Evolutionary conservation across 2,329 filamentous ascomycete species (phyloP).

Genomic region (Akanthomyces uredinophilus): DNA sequence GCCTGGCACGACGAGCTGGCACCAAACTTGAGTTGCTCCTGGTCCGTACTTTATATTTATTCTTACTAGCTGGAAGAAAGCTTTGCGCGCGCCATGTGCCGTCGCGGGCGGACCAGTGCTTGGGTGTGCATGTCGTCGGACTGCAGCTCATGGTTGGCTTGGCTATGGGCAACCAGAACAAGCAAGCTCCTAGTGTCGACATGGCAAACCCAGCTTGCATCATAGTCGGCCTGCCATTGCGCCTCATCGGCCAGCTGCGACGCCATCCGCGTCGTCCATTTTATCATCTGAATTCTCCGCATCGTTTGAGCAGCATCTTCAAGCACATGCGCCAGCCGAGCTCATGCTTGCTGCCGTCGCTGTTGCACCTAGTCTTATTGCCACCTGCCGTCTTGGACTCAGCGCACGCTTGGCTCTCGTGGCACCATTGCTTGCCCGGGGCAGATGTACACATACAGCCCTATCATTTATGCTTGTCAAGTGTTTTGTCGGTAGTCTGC

Average conservation of each 20-base stretch:
- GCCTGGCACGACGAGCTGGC: too few relatives aligned
- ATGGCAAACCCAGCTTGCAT: background rate
- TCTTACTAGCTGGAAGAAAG: background rate
- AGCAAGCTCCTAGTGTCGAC: background rate
- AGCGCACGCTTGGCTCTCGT: background rate
- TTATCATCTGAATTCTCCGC: background rate
- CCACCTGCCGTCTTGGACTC: background rate
- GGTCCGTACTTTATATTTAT: too few relatives aligned
- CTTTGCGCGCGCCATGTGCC: background rate
- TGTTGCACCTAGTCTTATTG: background rate
- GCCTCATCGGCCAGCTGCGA: conserved; percentile 5
- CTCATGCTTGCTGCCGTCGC: too few relatives aligned
- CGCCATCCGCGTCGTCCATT: background rate
- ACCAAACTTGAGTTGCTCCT: too few relatives aligned
- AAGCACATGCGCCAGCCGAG: too few relatives aligned
- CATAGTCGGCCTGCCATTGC: background rate
- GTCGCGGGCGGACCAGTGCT: background rate
- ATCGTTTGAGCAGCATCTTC: too few relatives aligned
- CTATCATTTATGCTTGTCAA: background rate
- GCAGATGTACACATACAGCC: background rate
- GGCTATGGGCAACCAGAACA: background rate
- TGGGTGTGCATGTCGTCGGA: background rate
- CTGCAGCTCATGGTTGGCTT: conserved; percentile 3
- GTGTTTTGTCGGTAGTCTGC: background rate
- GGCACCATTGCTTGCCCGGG: background rate